Base-by-base conservation (phyloP, 2,329 filamentous ascomycete species). In the Cryphonectria carpinicola region DNA sequence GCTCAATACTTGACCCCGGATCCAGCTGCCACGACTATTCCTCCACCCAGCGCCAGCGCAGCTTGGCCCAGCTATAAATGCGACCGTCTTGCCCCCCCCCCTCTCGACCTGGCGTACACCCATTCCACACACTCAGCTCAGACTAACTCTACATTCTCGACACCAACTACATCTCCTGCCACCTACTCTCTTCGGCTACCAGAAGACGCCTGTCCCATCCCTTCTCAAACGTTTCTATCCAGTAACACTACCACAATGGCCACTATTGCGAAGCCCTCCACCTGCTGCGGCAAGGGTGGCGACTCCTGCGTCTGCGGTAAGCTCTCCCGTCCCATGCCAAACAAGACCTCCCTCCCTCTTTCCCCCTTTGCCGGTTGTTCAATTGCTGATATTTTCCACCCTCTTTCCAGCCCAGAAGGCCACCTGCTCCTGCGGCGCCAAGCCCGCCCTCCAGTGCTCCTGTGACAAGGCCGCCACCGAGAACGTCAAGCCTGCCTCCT, bases 381-480 rank as follows among this genome's bases (percentile, higher is more conserved):
- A 13, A 8, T 43, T 37, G 64, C 71, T 71, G 65, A 66, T 46
- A 37, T 22, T 6, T 69, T 17, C 25, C 35, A 11, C 10, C 39
- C 46, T 43, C 32, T 3, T 28, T 8, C 54, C 46, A 69, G 67
- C 62, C 52, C 49, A 64, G 22, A 69, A 68, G 35, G 39, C 63
- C 61, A 60, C 46, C 52, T 97, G 94, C 86, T 94, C 92, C 61
- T 97, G 94, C 85, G 89, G 93, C 75, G 90, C 92, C 76, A 90
- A 94, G 69, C 92, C 93, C 32, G 93, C 91, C 71, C 92, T 93
- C 71, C 84, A 90, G 77, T 97, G 94, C 84, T 97, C 91, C 49
- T 97, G 94, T 80, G 91, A 93, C 74, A 89, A 93, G 68, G 86
- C 93, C 1, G 77, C 82, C 3, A 83, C 84, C 28, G 93, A 97